Percentiles rank a stretch among this genome's conserved stretches.
Conservation (phyloP, 2,329 filamentous ascomycete genomes). For the Magnaporthiopsis rhizophila region DNA sequence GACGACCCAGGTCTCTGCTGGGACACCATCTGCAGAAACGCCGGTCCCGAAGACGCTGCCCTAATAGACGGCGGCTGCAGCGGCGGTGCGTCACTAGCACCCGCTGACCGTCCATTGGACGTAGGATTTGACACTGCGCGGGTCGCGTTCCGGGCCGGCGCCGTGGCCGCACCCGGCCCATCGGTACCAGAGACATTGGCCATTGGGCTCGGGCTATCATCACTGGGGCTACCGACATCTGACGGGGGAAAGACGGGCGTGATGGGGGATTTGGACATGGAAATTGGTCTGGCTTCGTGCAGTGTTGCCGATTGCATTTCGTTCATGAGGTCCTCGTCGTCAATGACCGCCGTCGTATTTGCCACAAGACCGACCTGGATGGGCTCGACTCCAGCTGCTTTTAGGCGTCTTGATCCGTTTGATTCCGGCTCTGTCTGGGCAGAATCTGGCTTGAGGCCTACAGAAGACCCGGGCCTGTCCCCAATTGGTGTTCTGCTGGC, state of each 20-base stretch:
- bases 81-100: constrained; percentile 28
- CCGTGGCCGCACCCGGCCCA: constrained; percentile 5
- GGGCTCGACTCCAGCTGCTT: constrained; percentile 34
- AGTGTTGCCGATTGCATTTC: constrained; percentile 76
- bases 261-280: constrained; percentile 75
- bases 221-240: not conserved
- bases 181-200: not conserved
- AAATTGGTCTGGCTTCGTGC: constrained; percentile 73
- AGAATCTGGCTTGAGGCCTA: not conserved
- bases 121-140: constrained; percentile 42
- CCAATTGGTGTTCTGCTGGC: not conserved
- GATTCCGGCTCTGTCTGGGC: not conserved
- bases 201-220: not conserved
- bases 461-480: not conserved
- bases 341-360: constrained; percentile 35
- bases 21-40: constrained; percentile 45
- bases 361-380: constrained; percentile 38
- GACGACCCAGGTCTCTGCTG: constrained; percentile 30
- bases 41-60: constrained; percentile 49
- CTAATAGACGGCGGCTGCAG: constrained; percentile 39
- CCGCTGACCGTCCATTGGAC: constrained; percentile 15
- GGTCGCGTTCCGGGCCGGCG: not conserved
- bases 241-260: constrained; percentile 48
- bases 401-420: not conserved
- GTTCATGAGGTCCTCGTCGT: constrained; percentile 79